phyloP scores from a whole-genome alignment of 2,329 filamentous ascomycete species.

The Didymella keratinophila region DNA sequence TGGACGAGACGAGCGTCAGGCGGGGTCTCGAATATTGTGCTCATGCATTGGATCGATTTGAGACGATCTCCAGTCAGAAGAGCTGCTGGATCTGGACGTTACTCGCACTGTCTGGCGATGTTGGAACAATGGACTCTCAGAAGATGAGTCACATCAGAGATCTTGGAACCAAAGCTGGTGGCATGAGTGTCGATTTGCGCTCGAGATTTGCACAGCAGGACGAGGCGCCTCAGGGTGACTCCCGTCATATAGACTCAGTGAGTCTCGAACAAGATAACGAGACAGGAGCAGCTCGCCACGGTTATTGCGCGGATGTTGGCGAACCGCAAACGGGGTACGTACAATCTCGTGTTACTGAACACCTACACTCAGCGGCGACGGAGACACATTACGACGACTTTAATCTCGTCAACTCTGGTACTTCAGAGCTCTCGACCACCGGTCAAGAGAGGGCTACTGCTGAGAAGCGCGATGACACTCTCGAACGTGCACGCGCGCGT shows the following conservation, averaged over 20 bases:
- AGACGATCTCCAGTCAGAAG: constrained; percentile 68
- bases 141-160: constrained; percentile 81
- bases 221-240: constrained; percentile 4
- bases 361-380: background rate
- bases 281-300: background rate
- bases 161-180: constrained; percentile 77
- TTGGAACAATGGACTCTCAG: constrained; percentile 76
- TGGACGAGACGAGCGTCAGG: constrained; percentile 71
- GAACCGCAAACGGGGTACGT: background rate
- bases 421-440: background rate
- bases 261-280: background rate
- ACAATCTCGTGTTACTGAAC: background rate
- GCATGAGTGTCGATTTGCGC: constrained; percentile 57
- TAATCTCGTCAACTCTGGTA: background rate
- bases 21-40: constrained; percentile 69
- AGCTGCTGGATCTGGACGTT: constrained; percentile 88
- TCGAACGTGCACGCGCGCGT: constrained; percentile 60
- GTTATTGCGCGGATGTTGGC: background rate
- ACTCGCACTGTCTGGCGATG: constrained; percentile 75
- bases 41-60: constrained; percentile 68
- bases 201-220: constrained; percentile 12
- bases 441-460: constrained; percentile 1
- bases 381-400: background rate
- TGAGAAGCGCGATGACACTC: constrained; percentile 27
- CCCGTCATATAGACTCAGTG: background rate